Percentiles rank a stretch among this genome's conserved stretches.
phyloP scores from a whole-genome alignment of 129 eudicot species.

The Flaveria robusta region DNA sequence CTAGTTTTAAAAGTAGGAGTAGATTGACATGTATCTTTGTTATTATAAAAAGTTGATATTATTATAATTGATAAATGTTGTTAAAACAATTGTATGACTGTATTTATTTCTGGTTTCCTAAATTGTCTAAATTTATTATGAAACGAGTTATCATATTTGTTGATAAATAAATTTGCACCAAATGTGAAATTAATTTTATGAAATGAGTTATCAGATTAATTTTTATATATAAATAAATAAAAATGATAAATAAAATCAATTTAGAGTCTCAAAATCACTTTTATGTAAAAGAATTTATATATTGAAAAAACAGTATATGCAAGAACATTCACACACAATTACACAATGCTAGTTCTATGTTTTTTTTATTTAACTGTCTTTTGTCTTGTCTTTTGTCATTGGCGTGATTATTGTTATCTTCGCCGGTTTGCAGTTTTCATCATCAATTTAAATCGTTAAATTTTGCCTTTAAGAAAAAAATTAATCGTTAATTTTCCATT shows the following conservation, averaged over 20 bases:
- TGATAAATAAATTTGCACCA: no score
- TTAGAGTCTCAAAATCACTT: neutral
- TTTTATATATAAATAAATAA: neutral
- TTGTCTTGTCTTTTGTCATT: neutral
- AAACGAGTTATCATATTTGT: no score
- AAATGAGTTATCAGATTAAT: no score
- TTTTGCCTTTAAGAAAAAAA: neutral
- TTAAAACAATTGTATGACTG: neutral
- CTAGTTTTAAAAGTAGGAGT: no score
- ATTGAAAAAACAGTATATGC: neutral
- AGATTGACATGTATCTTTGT: no score
- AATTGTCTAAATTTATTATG: neutral
- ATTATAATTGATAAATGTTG: neutral
- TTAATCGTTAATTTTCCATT: neutral
- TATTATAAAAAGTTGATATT: no score
- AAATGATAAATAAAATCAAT: neutral
- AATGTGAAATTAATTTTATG: no score
- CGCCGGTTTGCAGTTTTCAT: slow-evolving; percentile 1
- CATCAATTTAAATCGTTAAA: neutral
- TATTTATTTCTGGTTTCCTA: neutral
- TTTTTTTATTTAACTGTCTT: neutral
- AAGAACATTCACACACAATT: neutral
- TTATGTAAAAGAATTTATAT: neutral
- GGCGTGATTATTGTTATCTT: slow-evolving; percentile 1
- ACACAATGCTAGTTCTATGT: slow-evolving; percentile 8